Percentiles rank a stretch among this genome's conserved stretches.
phyloP scores from a whole-genome alignment of 2,329 filamentous ascomycete genomes.

The Colletotrichum tropicale region DNA sequence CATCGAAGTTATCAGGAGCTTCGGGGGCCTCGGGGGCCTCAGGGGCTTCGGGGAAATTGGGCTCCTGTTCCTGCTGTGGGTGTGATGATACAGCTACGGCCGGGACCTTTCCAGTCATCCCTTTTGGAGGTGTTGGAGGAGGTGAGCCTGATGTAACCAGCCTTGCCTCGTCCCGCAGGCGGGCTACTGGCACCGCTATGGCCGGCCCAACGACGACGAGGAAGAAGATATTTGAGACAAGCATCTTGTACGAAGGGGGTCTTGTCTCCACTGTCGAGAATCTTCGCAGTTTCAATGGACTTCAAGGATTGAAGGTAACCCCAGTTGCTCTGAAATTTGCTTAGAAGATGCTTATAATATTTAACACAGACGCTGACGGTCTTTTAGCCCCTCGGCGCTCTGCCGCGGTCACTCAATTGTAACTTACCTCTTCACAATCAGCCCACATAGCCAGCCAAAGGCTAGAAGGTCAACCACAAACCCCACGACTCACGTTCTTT shows the following conservation, averaged over 20 bases:
- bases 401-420: neutral
- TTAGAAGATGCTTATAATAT: neutral
- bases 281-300: neutral
- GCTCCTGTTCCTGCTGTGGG: neutral
- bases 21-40: neutral
- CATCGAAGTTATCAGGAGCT: neutral
- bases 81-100: neutral
- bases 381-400: neutral
- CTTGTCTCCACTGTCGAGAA: neutral
- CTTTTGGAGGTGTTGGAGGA: neutral
- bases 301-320: rapidly evolving
- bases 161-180: neutral
- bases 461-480: neutral
- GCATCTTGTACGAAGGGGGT: neutral
- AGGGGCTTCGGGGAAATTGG: neutral
- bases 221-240: neutral
- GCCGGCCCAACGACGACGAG: neutral
- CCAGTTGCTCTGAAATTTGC: neutral
- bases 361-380: neutral
- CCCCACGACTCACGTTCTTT: neutral
- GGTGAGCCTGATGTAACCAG: neutral
- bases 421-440: neutral
- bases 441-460: neutral
- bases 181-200: neutral
- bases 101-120: neutral